Evolutionary conservation across 495 filamentous ascomycete genomes (phyloP).

Genomic region (Talaromyces trachyspermus): DNA sequence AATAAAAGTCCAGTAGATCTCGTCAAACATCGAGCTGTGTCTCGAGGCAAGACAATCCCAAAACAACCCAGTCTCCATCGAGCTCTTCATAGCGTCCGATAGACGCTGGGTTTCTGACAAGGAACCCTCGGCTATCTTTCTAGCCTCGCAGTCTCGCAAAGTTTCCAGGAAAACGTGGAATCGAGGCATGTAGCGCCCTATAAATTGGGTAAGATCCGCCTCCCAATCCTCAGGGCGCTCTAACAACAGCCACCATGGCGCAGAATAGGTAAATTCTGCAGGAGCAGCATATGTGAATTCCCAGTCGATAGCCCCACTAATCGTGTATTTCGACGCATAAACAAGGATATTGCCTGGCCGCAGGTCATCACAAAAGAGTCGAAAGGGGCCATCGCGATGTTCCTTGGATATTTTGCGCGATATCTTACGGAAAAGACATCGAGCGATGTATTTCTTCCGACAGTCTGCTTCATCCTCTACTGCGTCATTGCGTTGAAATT

Average conservation of each 20-base stretch:
- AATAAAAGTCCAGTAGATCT: slow-evolving; percentile 24
- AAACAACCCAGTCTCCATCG: slow-evolving; percentile 20
- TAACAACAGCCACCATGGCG: slow-evolving; percentile 39
- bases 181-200: slow-evolving; percentile 12
- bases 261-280: slow-evolving; percentile 28
- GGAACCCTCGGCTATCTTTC: slow-evolving; percentile 14
- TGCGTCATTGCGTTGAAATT: slow-evolving; percentile 36
- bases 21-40: slow-evolving; percentile 22
- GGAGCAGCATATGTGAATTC: slow-evolving; percentile 38
- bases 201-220: slow-evolving; percentile 18
- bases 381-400: slow-evolving; percentile 15
- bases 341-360: slow-evolving; percentile 18
- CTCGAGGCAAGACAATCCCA: slow-evolving; percentile 24
- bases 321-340: slow-evolving; percentile 8
- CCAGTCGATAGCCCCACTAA: slow-evolving; percentile 27
- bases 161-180: slow-evolving; percentile 18
- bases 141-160: slow-evolving; percentile 16
- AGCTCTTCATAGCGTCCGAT: slow-evolving; percentile 17
- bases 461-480: slow-evolving; percentile 29
- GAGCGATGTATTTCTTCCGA: slow-evolving; percentile 38
- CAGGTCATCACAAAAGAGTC: slow-evolving; percentile 18
- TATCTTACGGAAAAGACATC: slow-evolving; percentile 30
- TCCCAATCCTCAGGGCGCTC: slow-evolving; percentile 27
- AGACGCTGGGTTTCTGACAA: slow-evolving; percentile 18
- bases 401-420: slow-evolving; percentile 18